Base-by-base conservation (phyloP, 2,329 filamentous ascomycete species). In the Penicillium sp. region DNA sequence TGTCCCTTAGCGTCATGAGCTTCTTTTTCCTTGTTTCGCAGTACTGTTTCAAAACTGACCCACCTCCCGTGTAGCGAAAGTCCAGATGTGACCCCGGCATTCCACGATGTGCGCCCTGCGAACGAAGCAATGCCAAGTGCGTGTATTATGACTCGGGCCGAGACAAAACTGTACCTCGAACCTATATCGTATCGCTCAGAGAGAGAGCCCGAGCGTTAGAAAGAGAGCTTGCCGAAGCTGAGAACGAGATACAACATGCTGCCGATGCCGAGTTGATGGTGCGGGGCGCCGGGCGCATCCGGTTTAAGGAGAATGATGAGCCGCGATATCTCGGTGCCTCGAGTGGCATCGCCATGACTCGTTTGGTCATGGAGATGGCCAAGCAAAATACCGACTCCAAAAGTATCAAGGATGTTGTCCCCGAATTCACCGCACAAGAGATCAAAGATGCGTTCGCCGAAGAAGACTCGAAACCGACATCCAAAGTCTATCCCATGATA, bases 61-160 rank as follows among this genome's bases (percentile, higher is more conserved):
- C 17, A 41, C 42, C 53, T 55, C 40, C 48, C 48, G 34, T 50
- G 51, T 64, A 95, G 90, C 84, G 91, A 63, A 98, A 98, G 77
- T 97, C 91, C 33, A 80, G 89, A 75, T 98, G 93, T 75, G 93
- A 97, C 71, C 87, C 93, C 4, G 87, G 87, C 13, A 80, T 98
- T 21, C 93, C 93, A 35, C 85, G 87, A 64, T 98, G 93, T 70
- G 80, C 88, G 17, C 90, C 91, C 21, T 98, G 93, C 73, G 89
- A 96, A 72, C 82, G 91, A 60, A 90, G 88, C 56, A 90, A 90
- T 62, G 88, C 89, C 28, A 80, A 83, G 53, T 98, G 93, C 78
- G 91, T 96, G 66, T 98, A 97, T 73, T 95, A 86, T 68, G 93
- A 98, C 70, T 88, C 89, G 28, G 78, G 85, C 45, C 93, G 90